Conservation (phyloP, 495 filamentous ascomycete species). For the Tuber aestivum region DNA sequence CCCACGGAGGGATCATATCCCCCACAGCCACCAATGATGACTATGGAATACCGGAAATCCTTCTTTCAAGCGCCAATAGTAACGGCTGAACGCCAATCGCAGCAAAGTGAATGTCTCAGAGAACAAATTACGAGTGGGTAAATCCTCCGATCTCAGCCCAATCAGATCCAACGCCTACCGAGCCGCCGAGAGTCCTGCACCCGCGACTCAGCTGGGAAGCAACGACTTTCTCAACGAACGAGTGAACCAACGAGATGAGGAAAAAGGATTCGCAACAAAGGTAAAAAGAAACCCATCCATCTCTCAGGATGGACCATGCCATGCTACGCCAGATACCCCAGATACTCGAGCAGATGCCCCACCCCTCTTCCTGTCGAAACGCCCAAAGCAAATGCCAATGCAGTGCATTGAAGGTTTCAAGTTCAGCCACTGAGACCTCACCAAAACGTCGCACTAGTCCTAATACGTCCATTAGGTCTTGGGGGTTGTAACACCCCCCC, state of each 20-base stretch:
- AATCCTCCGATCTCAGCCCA: too few species aligned
- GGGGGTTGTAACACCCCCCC: not conserved
- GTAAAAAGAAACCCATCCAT: not conserved
- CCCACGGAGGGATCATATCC: not conserved
- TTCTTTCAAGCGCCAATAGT: not conserved
- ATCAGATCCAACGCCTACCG: not conserved
- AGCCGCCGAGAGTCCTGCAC: not conserved
- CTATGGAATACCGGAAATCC: not conserved
- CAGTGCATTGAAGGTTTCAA: constrained; percentile 24
- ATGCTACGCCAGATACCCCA: not conserved
- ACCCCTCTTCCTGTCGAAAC: not conserved
- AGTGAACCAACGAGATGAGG: not conserved
- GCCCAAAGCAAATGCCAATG: constrained; percentile 25
- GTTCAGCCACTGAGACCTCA: constrained; percentile 25
- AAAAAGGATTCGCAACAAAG: too few species aligned
- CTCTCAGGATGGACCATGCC: constrained; percentile 1
- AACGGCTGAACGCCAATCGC: not conserved
- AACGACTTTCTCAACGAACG: not conserved
- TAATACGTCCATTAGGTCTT: not conserved
- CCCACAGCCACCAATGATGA: not conserved
- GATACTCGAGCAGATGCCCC: too few species aligned
- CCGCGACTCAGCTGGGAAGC: too few species aligned
- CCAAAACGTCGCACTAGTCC: constrained; percentile 19
- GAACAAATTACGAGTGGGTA: too few species aligned
- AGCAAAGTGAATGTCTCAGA: too few species aligned